These are phyloP conservation scores for Ganoderma lucidum DNA, from an alignment of 1,284 basidiomycete genomes.

Conservation along the genomic window DNA sequence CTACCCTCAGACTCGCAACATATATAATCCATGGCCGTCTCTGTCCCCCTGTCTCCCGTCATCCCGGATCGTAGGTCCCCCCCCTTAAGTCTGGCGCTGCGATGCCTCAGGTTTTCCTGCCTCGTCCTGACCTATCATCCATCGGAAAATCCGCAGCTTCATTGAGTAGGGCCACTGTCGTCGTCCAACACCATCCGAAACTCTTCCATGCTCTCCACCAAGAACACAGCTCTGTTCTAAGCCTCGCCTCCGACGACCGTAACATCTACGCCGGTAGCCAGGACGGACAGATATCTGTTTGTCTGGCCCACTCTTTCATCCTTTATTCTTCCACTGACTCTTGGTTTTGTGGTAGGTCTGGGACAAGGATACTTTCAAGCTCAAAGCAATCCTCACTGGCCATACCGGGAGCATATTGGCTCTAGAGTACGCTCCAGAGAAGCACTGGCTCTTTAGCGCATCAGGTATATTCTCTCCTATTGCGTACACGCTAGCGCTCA, in stretches of 20 bases:
- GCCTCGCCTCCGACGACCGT: conserved; percentile 74
- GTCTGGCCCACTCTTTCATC: conserved; percentile 14
- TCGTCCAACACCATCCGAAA: conserved; percentile 31
- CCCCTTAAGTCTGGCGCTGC: conserved; percentile 3
- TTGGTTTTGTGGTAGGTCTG: conserved; percentile 72
- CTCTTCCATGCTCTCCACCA: conserved; percentile 76
- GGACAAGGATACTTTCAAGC: conserved; percentile 75
- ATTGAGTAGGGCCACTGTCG: conserved; percentile 33
- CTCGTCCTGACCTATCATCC: neutral
- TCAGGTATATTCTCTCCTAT: conserved; percentile 54
- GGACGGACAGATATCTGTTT: conserved; percentile 75
- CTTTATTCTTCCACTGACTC: conserved; percentile 11
- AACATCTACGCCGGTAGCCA: conserved; percentile 90
- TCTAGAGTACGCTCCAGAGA: conserved; percentile 79
- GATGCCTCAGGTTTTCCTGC: conserved; percentile 27
- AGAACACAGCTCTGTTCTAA: conserved; percentile 74
- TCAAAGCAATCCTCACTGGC: conserved; percentile 80
- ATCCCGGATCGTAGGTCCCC: conserved; percentile 34
- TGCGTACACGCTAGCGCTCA: conserved; percentile 18
- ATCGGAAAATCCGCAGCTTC: conserved; percentile 33
- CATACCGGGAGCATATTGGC: conserved; percentile 90
- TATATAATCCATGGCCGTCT: conserved; percentile 13
- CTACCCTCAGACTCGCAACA: neutral
- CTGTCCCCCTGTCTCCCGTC: conserved; percentile 27
- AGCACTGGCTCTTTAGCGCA: conserved; percentile 87